Base-by-base conservation (phyloP, 805 yeast genomes). In the Citeromyces matritensis region DNA sequence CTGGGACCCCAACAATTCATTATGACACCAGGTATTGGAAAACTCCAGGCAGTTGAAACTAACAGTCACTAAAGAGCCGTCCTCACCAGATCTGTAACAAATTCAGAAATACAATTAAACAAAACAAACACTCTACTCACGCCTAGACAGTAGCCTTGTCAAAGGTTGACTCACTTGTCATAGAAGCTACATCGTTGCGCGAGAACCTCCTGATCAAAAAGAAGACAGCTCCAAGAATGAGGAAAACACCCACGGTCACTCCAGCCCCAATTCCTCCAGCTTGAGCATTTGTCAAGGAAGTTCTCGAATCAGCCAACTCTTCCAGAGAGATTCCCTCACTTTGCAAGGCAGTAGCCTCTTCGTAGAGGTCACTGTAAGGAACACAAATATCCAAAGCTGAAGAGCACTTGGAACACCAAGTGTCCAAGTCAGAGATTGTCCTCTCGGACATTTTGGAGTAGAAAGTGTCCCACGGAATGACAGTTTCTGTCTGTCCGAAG, bases 211-310 rank as follows among this genome's bases (percentile, higher is more conserved):
- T 25, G 13, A 9, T 13, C 27, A 25, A 9, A 14, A 25, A n/a
- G 13, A 25, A 25, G 8, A 47, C 31, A 12, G 40, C 51, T 30
- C 57, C 65, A 12, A 49, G 25, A 21, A 63, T 37, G 24, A 49
- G 35, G 39, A 60, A 39, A 7, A 59, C 66, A 35, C 58, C 63
- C 33, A 64, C 45, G 23, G 61, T 57, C 26, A 49, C 55, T 38
- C 68, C 68, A 21, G 67, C 69, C 37, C 71, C 70, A 38, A 63
- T 61, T 34, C 69, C 69, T 35, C 69, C 69, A 17, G 69, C 69
- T 26, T 37, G 65, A 8, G 66, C 67, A 12, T 51, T 44, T 5
- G 53, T 30, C 30, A 59, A 42, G 6, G 30, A 30, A 23, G 32
- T 15, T 15, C 17, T 6, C 19, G 33, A 23, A n/a, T 24, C 23